Percentiles rank a stretch among this genome's conserved stretches.
Conservation (phyloP, 2,329 filamentous ascomycete genomes). For the Aphanocladium album region DNA sequence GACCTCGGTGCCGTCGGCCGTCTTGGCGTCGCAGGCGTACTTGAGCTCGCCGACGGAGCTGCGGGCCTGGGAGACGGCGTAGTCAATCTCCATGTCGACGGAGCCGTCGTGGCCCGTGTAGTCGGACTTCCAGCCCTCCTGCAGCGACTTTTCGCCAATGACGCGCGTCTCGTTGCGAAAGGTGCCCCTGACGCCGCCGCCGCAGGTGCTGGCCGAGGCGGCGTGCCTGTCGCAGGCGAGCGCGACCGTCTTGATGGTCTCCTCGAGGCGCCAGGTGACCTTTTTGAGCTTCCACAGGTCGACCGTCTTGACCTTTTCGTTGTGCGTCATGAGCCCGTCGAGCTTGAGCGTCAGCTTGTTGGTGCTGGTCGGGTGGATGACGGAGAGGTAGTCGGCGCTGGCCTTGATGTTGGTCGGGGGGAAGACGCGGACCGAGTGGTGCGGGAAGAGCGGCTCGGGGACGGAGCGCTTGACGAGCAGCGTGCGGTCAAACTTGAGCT, state of each 20-base stretch:
- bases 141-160: slow-evolving; percentile 76
- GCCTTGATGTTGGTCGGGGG: slow-evolving; percentile 92
- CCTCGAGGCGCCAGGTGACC: slow-evolving; percentile 88
- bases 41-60: slow-evolving; percentile 45
- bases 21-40: slow-evolving; percentile 73
- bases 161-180: slow-evolving; percentile 70
- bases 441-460: slow-evolving; percentile 66
- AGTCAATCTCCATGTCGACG: slow-evolving; percentile 72
- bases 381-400: slow-evolving; percentile 72
- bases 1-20: slow-evolving; percentile 69
- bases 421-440: slow-evolving; percentile 89
- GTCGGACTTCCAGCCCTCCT: slow-evolving; percentile 82
- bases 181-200: slow-evolving; percentile 56
- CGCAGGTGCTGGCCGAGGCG: slow-evolving; percentile 41
- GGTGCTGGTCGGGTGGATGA: slow-evolving; percentile 80
- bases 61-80: slow-evolving; percentile 34
- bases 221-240: slow-evolving; percentile 75
- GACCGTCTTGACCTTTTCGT: slow-evolving; percentile 65
- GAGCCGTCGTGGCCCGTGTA: slow-evolving; percentile 49
- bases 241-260: slow-evolving; percentile 73
- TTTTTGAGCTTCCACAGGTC: slow-evolving; percentile 84
- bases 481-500: slow-evolving; percentile 59
- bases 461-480: slow-evolving; percentile 77
- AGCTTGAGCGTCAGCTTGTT: slow-evolving; percentile 77
- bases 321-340: slow-evolving; percentile 73